Base-by-base conservation (phyloP, 805 yeast species). In the Spencermartinsiella europaea region DNA sequence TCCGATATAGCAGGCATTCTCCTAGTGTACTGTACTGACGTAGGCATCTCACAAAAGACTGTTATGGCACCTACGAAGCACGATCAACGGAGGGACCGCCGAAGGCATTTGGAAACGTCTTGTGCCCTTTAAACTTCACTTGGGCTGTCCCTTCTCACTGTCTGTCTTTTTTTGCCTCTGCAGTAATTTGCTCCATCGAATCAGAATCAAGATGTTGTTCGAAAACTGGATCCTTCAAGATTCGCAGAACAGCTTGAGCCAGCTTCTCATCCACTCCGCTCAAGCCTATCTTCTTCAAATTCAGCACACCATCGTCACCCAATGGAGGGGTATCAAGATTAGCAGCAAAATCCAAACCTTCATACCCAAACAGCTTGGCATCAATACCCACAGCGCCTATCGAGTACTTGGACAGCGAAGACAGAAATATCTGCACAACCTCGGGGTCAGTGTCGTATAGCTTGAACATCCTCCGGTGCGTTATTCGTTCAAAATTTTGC, bases 401-500 rank as follows among this genome's bases (percentile, higher is more conserved):
- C 3, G 87, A 74, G 65, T 91, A 79, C 64, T 88, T 85, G 55
- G 82, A 77, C 46, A 91, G 70, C 54, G 83, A 83, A 21, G 93
- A 79, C 46, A 91, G 71, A 80, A 89, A 81, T 43, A 85, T 68
- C 64, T 93, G 95, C 37, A 93, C 70, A 3, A 85, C 83, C 60
- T 87, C 95, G 1, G 90, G 83, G 49, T 85, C 81, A 15, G 96
- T 78, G 65, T 93, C 98, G 74, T 79, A 89, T 22, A 88, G 85
- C 55, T 74, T 75, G 54, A 93, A 72, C 50, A 77, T 64, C 52
- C 95, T 79, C 57, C 83, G 80, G 64, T 79, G 85, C 1, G 98
- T 93, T 41, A 78, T 75, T 70, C 98, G 81, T 70, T 86, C 85
- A 68, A 85, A 93, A 72, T 91, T 93, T 70, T 91, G 95, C 69